Conservation (phyloP, 805 yeast species). For the Pichia kluyveri region DNA sequence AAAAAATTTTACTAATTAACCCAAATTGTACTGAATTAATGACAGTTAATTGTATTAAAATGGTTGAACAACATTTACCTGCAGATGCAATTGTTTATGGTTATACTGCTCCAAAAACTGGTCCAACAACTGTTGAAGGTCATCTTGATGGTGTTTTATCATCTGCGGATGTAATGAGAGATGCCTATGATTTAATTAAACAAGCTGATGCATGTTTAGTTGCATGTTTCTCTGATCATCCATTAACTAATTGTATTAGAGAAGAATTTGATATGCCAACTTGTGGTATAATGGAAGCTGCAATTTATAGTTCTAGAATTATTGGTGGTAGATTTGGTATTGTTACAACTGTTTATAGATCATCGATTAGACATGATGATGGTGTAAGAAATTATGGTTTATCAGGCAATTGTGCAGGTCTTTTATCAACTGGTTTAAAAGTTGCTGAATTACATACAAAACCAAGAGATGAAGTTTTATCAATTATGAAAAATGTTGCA, state of each 20-base stretch:
- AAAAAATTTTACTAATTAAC: conserved; percentile 22
- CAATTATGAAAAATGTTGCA: conserved; percentile 21
- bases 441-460: conserved; percentile 27
- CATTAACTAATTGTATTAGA: conserved; percentile 25
- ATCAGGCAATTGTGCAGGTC: conserved; percentile 25
- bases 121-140: conserved; percentile 26
- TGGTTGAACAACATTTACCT: conserved; percentile 21
- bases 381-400: conserved; percentile 24
- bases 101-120: conserved; percentile 21
- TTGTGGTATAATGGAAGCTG: conserved; percentile 29
- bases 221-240: conserved; percentile 30
- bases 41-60: conserved; percentile 25
- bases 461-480: conserved; percentile 23
- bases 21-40: conserved; percentile 25
- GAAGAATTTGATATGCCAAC: conserved; percentile 28
- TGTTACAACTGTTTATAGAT: conserved; percentile 24
- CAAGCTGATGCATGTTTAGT: conserved; percentile 26
- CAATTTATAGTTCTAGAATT: conserved; percentile 24
- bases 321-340: conserved; percentile 28
- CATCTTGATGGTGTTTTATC: conserved; percentile 28
- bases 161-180: conserved; percentile 24
- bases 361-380: conserved; percentile 25
- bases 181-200: conserved; percentile 19
- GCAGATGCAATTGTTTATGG: conserved; percentile 25
- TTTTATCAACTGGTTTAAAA: conserved; percentile 24